phyloP scores from a whole-genome alignment of 371 early-diverging fungal species.

The Vairimorpha apis region DNA sequence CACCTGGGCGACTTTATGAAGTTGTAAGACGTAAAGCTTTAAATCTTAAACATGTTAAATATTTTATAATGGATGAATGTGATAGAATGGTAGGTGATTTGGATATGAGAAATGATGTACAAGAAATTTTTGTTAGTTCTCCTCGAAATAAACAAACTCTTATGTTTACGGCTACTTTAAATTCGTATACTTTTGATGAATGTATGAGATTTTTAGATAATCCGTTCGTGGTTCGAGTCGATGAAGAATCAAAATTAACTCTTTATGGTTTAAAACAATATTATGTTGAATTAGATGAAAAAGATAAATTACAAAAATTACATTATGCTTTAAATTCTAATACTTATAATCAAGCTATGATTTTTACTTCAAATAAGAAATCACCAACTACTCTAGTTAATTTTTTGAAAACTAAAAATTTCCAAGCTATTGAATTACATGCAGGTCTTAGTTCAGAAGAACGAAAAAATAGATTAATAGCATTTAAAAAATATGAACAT shows the following conservation, averaged over 20 bases:
- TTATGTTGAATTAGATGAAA: slow-evolving; percentile 91
- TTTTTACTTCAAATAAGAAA: not conserved
- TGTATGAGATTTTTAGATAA: slow-evolving; percentile 81
- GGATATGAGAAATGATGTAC: slow-evolving; percentile 83
- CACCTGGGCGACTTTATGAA: slow-evolving; percentile 90
- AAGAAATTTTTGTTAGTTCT: slow-evolving; percentile 75
- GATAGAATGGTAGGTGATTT: slow-evolving; percentile 74
- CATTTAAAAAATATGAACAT: slow-evolving; percentile 18
- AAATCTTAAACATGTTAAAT: slow-evolving; percentile 49
- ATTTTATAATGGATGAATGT: slow-evolving; percentile 94
- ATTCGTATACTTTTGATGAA: slow-evolving; percentile 82
- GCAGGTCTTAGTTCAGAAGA: slow-evolving; percentile 77
- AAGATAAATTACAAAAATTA: slow-evolving; percentile 44
- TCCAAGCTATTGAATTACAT: slow-evolving; percentile 78
- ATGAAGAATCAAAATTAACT: slow-evolving; percentile 80
- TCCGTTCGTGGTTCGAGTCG: slow-evolving; percentile 90
- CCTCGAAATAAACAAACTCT: slow-evolving; percentile 80
- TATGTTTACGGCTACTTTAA: slow-evolving; percentile 93
- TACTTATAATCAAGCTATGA: slow-evolving; percentile 10
- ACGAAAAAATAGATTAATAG: slow-evolving; percentile 55
- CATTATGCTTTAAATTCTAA: not conserved
- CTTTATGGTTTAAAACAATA: slow-evolving; percentile 91
- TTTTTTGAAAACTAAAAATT: slow-evolving; percentile 1
- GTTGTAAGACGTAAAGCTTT: slow-evolving; percentile 42
- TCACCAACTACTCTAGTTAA: not conserved